phyloP scores from a whole-genome alignment of 176 grass and related monocot genomes.

The Phragmites australis region DNA sequence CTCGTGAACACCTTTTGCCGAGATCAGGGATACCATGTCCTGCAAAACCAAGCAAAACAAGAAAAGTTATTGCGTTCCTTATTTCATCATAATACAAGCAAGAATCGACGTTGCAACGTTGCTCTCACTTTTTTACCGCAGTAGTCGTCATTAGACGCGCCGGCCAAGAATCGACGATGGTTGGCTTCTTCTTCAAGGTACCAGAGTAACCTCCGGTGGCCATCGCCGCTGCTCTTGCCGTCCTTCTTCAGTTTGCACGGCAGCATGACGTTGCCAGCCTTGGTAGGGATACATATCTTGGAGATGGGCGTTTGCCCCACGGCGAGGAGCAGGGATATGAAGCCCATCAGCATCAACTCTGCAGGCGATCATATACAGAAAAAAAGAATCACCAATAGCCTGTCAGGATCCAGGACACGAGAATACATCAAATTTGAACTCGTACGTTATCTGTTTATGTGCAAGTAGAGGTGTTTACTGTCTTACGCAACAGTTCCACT shows the following conservation, averaged over 20 bases:
- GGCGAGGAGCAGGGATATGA: slow-evolving; percentile 83
- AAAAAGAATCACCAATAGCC: neutral
- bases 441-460: neutral
- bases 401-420: neutral
- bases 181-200: neutral
- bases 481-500: no score
- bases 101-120: neutral
- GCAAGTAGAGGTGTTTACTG: neutral
- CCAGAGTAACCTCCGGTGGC: slow-evolving; percentile 42
- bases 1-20: slow-evolving; percentile 55
- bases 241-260: slow-evolving; percentile 45
- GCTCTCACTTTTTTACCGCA: slow-evolving; percentile 25
- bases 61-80: neutral
- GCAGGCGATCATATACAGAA: slow-evolving; percentile 23
- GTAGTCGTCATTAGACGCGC: neutral
- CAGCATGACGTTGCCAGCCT: slow-evolving; percentile 57
- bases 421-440: neutral
- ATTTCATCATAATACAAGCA: neutral
- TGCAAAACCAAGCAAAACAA: slow-evolving; percentile 30
- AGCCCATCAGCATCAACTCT: slow-evolving; percentile 89
- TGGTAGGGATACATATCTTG: slow-evolving; percentile 61
- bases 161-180: slow-evolving; percentile 50
- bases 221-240: neutral
- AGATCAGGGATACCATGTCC: slow-evolving; percentile 72
- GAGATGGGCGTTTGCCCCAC: slow-evolving; percentile 54